Base-by-base conservation (phyloP, 768 basidiomycete species). In the Boletus patriciae region DNA sequence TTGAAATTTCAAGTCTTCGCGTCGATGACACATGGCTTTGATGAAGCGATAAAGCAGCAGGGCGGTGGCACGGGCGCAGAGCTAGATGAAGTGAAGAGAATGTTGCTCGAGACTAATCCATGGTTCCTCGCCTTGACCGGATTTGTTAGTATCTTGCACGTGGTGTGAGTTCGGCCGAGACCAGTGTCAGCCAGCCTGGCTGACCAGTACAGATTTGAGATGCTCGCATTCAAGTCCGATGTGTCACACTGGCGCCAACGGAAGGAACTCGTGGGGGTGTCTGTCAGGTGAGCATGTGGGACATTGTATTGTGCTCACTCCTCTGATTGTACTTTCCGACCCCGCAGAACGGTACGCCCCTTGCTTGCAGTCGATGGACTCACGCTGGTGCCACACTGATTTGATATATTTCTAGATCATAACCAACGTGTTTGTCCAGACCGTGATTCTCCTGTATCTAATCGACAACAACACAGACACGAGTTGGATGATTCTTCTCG, bases 391-490 rank as follows among this genome's bases (percentile, higher is more conserved):
- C 59, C 50, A 55, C 57, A 56, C 6, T 25, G 25, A 51, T 60
- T 53, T 42, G 55, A 54, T 57, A 37, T 19, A 23, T 48, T 40
- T 63, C 23, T 49, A 81, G 82, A 90, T 99, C 63, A 70, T 98
- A 62, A 92, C 93, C 38, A 99, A 98, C 71, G 92, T 95, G 60
- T 85, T 98, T 69, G 90, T 94, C n/a, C 91, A 95, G 77, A 71
- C 89, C 29, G 79, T 98, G 65, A 87, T 97, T 65, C 78, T 96
- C 33, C 79, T 98, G 19, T 98, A 97, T 74, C 87, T 98, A 63
- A 86, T 95, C 64, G 95, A 97, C 76, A 95, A 94, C 71, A 92
- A 91, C 63, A 87, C 92, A 51, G 91, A 98, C 70, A 99, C 96
- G 31, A 93, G 88, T 66, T 96, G 92, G 89, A 98, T 98, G 92